These are phyloP conservation scores for Cystobasidium tubakii DNA, from an alignment of 768 basidiomycete species.

Conservation along the genomic window DNA sequence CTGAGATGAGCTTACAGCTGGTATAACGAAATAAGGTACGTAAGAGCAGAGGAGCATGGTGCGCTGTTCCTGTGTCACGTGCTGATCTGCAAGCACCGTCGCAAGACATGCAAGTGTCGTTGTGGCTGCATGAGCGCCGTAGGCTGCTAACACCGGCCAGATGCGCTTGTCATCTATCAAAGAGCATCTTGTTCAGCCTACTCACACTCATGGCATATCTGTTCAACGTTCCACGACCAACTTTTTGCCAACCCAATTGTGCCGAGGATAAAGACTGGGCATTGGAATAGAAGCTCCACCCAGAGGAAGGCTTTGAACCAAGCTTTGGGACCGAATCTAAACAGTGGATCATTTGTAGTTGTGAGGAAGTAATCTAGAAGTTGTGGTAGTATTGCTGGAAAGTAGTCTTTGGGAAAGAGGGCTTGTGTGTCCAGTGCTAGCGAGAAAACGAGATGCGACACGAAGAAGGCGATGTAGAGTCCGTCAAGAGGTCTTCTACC, in stretches of 20 bases:
- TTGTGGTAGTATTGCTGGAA: constrained; percentile 1
- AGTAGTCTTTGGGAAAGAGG: constrained; percentile 1
- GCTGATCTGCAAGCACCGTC: neutral
- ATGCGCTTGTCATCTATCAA: constrained; percentile 15
- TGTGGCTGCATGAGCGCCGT: constrained; percentile 26
- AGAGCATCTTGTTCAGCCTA: too few species aligned
- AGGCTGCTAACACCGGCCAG: constrained; percentile 5
- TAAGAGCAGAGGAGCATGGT: constrained; percentile 7
- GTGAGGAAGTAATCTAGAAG: neutral
- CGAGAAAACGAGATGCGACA: neutral
- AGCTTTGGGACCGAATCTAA: neutral
- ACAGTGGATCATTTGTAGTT: constrained; percentile 25
- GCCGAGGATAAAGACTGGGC: constrained; percentile 22
- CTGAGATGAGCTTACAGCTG: constrained; percentile 14
- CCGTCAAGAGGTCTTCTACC: neutral
- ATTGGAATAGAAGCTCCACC: constrained; percentile 24
- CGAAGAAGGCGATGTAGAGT: constrained; percentile 2
- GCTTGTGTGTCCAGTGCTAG: neutral
- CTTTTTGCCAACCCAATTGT: neutral
- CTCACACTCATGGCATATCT: neutral
- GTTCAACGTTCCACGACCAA: too few species aligned
- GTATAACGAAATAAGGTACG: constrained; percentile 25
- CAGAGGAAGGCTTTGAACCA: constrained; percentile 28
- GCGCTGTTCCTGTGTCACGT: constrained; percentile 9
- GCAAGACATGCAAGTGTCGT: constrained; percentile 26